Evolutionary conservation across 2,329 filamentous ascomycete genomes (phyloP), one percentile per base, ranked within the genome.

Genomic region (Neospermospora avenae): DNA sequence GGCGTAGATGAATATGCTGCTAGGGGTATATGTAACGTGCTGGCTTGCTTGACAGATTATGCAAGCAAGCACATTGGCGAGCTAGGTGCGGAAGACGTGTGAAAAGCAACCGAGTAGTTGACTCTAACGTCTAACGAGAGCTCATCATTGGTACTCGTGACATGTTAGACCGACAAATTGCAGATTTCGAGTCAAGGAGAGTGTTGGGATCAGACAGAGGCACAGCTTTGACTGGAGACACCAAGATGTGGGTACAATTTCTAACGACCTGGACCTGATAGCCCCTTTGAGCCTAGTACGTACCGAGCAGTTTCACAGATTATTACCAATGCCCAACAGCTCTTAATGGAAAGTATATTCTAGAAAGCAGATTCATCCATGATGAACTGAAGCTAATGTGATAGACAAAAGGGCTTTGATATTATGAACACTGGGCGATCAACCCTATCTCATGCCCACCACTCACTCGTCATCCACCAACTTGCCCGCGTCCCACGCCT

Each of bases 401-500:
- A 16, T 28, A 16, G n/a, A 45, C 25, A 44, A 20, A 18, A 45
- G 34, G 4, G 11, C 35, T 35, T 35, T 34, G 25, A n/a, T 13
- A 10, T 28, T 55, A 55, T 44, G 22, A 25, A 55, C 52, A 56
- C 31, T 55, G 54, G 41, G 41, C n/a, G n/a, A 48, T 48, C 13
- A 31, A 6, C 42, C 55, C 42, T 37, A 18, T 41, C 18, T 54
- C 41, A 46, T 24, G 45, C 45, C 52, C 41, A 37, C 28, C 4
- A 31, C n/a, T 60, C 59, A 73, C 59, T 73, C 70, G 62, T 71
- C 71, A 66, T 74, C 73, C 1, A 79, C 74, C 61, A 79, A 68
- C 56, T 71, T 73, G 58, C 70, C 73, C 37, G 65, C 75, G 54
- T 79, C 74, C 67, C 74, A 74, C 16, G 80, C 81, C 65, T 76